These are phyloP conservation scores for Xylaria curta DNA, from an alignment of 495 filamentous ascomycete species.

Conservation along the genomic window DNA sequence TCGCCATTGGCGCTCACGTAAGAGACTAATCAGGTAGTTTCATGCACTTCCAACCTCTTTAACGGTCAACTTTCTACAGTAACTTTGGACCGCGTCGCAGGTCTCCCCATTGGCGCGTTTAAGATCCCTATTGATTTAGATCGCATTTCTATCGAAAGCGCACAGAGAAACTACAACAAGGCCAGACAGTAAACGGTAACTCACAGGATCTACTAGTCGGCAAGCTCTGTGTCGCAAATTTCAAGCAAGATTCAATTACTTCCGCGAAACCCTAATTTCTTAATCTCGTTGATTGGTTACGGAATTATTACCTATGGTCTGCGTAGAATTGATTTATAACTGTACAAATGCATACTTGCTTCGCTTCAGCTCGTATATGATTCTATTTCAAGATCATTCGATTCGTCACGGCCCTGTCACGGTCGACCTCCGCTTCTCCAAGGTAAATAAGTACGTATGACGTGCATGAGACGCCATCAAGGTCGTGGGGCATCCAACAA, in stretches of 20 bases:
- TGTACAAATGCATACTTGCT: neutral
- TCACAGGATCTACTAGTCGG: neutral
- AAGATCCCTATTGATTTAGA: neutral
- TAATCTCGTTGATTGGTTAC: neutral
- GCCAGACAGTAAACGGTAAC: neutral
- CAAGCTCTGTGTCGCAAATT: neutral
- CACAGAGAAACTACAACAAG: neutral
- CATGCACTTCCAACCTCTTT: neutral
- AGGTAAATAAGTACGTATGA: neutral
- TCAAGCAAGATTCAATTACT: neutral
- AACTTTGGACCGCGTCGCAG: neutral
- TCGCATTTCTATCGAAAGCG: neutral
- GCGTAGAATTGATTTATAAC: neutral
- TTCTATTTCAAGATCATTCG: neutral
- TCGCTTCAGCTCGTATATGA: neutral
- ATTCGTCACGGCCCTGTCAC: neutral
- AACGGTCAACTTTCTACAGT: neutral
- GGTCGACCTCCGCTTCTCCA: constrained; percentile 2
- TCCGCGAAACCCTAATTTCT: neutral
- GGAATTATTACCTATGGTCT: neutral
- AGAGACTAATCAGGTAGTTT: neutral
- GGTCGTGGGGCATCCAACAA: constrained; percentile 38
- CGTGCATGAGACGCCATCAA: constrained; percentile 35
- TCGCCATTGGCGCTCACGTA: neutral
- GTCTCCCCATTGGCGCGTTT: neutral